Base-by-base conservation (phyloP, 768 basidiomycete species). In the Lactifluus hygrophoroides region DNA sequence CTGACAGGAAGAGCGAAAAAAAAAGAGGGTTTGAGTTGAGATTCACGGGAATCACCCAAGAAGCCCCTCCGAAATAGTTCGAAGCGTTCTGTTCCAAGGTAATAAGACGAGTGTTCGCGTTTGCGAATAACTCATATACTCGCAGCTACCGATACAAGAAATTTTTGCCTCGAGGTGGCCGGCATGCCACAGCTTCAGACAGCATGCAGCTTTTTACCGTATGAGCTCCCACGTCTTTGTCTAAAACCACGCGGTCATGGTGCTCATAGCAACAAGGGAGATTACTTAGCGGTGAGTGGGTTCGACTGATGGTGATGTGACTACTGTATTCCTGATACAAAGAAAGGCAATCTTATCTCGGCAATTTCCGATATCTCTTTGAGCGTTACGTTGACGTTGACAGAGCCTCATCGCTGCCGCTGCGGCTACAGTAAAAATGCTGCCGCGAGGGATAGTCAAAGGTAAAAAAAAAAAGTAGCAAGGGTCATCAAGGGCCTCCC, bases 311-410 rank as follows among this genome's bases (percentile, higher is more conserved):
- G 51, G 25, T 25, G 44, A 40, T 42, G 37, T n/a, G n/a, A 21
- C 35, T 16, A n/a, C n/a, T n/a, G n/a, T n/a, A 38, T 46, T 45
- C 27, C 51, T n/a, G 32, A 45, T 30, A 30, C 45, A 28, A 55
- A 46, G 27, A 40, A 52, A 32, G 44, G 57, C 35, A 53, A 58
- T 52, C 57, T 58, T 32, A 58, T 58, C 57, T 58, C 56, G 57
- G 44, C 10, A 35, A 8, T 25, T 7, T 21, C 32, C 52, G 51
- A 17, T 34, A 5, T 30, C 43, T 21, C 44, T 35, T 13, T 21
- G 9, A 2, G 17, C 37, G 16, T 1, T 17, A 17, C 37, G 14
- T 17, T 38, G 16, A 17, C 16, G n/a, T n/a, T n/a, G n/a, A n/a
- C n/a, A n/a, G n/a, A n/a, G n/a, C n/a, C n/a, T n/a, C 10, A 32